Conservation (phyloP, 2,329 filamentous ascomycete species). For the Myriosclerotinia duriaeana region DNA sequence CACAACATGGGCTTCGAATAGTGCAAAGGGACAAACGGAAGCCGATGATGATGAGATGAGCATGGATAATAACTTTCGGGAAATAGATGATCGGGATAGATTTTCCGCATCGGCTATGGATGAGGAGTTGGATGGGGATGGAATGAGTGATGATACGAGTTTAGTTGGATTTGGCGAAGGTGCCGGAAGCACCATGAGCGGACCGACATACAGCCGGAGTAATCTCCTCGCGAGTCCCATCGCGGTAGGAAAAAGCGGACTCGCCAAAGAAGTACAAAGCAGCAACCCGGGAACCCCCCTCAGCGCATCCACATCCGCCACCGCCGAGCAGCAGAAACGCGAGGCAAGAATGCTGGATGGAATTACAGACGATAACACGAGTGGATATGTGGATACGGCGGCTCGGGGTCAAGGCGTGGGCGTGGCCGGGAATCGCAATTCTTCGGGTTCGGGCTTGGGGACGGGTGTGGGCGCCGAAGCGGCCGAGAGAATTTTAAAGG, state of each 20-base stretch:
- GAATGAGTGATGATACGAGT: slow-evolving; percentile 83
- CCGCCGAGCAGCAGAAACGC: slow-evolving; percentile 51
- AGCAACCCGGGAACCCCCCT: slow-evolving; percentile 30
- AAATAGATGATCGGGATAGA: slow-evolving; percentile 50
- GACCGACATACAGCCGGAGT: slow-evolving; percentile 65
- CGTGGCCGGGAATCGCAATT: slow-evolving; percentile 21
- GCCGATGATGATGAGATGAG: slow-evolving; percentile 50
- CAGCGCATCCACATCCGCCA: slow-evolving; percentile 29
- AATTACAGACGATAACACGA: slow-evolving; percentile 57
- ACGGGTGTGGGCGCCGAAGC: slow-evolving; percentile 47
- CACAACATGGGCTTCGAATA: slow-evolving; percentile 64
- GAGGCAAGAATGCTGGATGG: slow-evolving; percentile 68
- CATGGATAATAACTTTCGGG: slow-evolving; percentile 50
- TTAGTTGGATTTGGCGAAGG: slow-evolving; percentile 92
- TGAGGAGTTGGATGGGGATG: slow-evolving; percentile 43
- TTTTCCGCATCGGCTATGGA: slow-evolving; percentile 50
- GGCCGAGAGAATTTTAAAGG: slow-evolving; percentile 64
- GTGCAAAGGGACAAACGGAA: slow-evolving; percentile 52
- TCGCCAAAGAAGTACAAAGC: slow-evolving; percentile 32
- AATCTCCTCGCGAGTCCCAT: slow-evolving; percentile 41
- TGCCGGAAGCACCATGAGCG: slow-evolving; percentile 79
- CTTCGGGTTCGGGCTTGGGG: background rate
- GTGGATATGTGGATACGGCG: slow-evolving; percentile 64
- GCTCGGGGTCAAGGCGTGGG: slow-evolving; percentile 37
- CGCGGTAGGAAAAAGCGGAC: slow-evolving; percentile 38